A percentile compares a stretch with the other conserved stretches of the same genome.
These are phyloP conservation scores for Cenchrus purpureus DNA, from an alignment of 176 grass and related monocot species.

Conservation along the genomic window DNA sequence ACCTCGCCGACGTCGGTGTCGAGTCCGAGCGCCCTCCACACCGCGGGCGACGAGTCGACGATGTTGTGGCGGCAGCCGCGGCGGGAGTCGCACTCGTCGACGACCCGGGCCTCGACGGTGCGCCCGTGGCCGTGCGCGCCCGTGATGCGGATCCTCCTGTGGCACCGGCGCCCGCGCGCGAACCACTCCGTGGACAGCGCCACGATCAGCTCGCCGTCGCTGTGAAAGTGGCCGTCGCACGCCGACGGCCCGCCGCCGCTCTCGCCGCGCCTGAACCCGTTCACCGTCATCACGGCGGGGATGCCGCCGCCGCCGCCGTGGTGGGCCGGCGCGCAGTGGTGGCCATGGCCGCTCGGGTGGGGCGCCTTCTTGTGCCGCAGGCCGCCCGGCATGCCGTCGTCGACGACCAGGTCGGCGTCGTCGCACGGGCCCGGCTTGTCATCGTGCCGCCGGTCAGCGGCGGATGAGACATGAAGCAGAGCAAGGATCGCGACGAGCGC, in stretches of 20 bases:
- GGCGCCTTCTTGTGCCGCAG: not conserved
- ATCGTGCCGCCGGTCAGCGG: constrained; percentile 14
- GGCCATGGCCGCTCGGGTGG: not conserved
- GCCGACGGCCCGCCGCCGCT: constrained; percentile 35
- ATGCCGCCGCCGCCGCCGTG: not conserved
- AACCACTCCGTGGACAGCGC: constrained; percentile 49
- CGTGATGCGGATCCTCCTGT: constrained; percentile 41
- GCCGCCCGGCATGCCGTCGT: not conserved
- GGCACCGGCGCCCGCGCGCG: constrained; percentile 25
- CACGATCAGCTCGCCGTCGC: constrained; percentile 46
- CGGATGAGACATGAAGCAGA: not conserved
- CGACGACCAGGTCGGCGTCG: not conserved
- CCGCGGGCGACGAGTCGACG: constrained; percentile 49
- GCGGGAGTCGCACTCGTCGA: constrained; percentile 54
- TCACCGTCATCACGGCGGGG: constrained; percentile 45
- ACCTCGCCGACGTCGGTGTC: constrained; percentile 43
- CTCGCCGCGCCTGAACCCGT: constrained; percentile 33
- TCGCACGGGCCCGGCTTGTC: not conserved
- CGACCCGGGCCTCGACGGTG: constrained; percentile 39
- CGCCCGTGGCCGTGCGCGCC: not conserved
- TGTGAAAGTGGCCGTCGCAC: constrained; percentile 50
- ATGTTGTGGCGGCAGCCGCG: constrained; percentile 43
- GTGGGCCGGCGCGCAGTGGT: not conserved
- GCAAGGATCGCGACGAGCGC: not conserved
- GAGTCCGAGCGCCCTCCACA: constrained; percentile 55